A percentile compares a stretch with the other conserved stretches of the same genome.
phyloP scores from a whole-genome alignment of 2,329 filamentous ascomycete species.

The Microcera coccophila region DNA sequence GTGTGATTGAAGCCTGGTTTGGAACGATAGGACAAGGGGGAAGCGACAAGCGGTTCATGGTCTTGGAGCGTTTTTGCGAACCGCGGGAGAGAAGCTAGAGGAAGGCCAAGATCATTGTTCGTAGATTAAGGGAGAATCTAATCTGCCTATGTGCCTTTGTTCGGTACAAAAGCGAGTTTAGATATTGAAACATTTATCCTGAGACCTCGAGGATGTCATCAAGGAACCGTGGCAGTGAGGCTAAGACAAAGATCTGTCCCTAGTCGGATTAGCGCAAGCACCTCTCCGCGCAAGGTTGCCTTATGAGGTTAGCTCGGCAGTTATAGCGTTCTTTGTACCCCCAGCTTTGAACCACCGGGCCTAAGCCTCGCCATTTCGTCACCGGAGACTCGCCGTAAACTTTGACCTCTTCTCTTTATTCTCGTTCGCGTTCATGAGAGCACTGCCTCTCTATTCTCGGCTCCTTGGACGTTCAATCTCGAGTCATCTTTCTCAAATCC shows the following conservation, averaged over 20 bases:
- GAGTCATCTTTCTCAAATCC: too few species aligned
- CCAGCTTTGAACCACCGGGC: too few species aligned
- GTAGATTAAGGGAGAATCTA: background rate
- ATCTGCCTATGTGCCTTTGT: background rate
- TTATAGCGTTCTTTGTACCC: background rate
- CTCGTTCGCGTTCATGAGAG: background rate
- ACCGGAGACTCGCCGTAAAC: conserved; percentile 14
- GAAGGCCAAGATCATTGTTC: too few species aligned
- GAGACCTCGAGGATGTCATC: background rate
- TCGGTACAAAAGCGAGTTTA: too few species aligned
- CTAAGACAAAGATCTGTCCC: background rate
- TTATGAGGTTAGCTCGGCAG: conserved; percentile 1
- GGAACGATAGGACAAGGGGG: background rate
- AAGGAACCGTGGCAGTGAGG: background rate
- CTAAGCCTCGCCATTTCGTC: conserved; percentile 17
- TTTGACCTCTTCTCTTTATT: conserved; percentile 1
- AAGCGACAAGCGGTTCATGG: conserved; percentile 3
- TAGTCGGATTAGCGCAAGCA: background rate
- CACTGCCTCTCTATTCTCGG: background rate
- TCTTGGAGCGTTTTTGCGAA: background rate
- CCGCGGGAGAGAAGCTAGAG: background rate
- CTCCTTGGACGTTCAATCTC: background rate
- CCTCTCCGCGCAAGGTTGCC: background rate
- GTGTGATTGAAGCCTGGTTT: conserved; percentile 1
- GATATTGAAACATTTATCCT: background rate